These are phyloP conservation scores for Chlamydomonas sphaeroides DNA, from an alignment of 139 green algal species.

Conservation along the genomic window DNA sequence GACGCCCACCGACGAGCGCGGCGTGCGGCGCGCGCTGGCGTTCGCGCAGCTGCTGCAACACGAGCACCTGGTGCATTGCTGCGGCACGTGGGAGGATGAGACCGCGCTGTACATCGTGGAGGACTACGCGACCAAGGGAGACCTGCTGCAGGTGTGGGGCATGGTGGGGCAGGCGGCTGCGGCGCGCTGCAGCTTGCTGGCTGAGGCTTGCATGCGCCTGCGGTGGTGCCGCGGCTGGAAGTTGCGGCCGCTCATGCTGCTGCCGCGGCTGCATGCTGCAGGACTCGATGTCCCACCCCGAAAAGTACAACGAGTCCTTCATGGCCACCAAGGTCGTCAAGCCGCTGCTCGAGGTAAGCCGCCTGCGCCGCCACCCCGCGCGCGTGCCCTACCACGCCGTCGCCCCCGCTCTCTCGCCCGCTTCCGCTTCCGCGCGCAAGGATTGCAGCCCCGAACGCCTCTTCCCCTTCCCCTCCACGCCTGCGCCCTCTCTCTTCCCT, in stretches of 20 bases:
- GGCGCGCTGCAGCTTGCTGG: not conserved
- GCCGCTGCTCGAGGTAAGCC: slow-evolving; percentile 62
- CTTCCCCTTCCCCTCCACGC: too few relatives aligned
- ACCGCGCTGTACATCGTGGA: slow-evolving; percentile 61
- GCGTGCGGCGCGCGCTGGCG: slow-evolving; percentile 46
- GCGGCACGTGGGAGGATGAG: slow-evolving; percentile 59
- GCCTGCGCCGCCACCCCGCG: too few relatives aligned
- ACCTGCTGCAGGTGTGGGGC: slow-evolving; percentile 49
- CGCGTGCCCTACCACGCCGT: too few relatives aligned
- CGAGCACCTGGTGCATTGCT: slow-evolving; percentile 45
- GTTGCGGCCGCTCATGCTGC: too few relatives aligned
- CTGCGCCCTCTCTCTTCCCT: too few relatives aligned
- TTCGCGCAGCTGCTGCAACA: slow-evolving; percentile 53
- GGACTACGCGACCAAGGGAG: slow-evolving; percentile 64
- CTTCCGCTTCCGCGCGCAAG: too few relatives aligned
- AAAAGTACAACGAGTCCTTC: slow-evolving; percentile 59
- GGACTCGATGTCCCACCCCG: slow-evolving; percentile 45
- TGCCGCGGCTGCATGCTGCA: too few relatives aligned
- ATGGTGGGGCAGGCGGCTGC: not conserved
- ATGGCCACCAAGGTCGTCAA: slow-evolving; percentile 51
- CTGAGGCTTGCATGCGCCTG: too few relatives aligned
- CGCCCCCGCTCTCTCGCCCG: too few relatives aligned
- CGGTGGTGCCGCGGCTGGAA: too few relatives aligned
- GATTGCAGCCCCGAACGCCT: too few relatives aligned
- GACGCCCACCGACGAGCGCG: slow-evolving; percentile 44